These are phyloP conservation scores for Pyrenula aspistea DNA, from an alignment of 495 filamentous ascomycete species.

Conservation along the genomic window DNA sequence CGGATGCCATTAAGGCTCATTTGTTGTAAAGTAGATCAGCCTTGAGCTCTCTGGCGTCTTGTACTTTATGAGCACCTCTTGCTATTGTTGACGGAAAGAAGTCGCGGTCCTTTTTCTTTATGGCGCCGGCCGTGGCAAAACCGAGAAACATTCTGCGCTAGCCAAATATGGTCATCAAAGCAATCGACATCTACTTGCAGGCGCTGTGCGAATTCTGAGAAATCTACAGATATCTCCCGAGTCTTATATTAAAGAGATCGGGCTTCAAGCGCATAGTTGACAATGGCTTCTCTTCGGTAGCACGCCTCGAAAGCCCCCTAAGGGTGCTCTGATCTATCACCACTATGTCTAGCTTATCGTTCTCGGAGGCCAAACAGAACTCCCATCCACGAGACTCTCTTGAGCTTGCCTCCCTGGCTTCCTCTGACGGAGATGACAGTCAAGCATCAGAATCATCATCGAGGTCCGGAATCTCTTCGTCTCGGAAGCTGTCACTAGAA, in stretches of 20 bases:
- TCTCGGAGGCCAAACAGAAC: conserved; percentile 10
- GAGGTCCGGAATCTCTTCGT: conserved; percentile 75
- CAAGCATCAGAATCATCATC: conserved; percentile 62
- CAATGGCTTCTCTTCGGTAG: background rate
- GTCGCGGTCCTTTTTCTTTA: too few relatives aligned
- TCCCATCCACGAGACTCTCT: conserved; percentile 73
- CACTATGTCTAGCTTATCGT: conserved; percentile 23
- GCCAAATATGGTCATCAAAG: background rate
- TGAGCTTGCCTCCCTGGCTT: conserved; percentile 90
- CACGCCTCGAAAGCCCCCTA: background rate
- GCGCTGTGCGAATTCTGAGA: background rate
- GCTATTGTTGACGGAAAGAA: too few relatives aligned
- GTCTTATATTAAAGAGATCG: background rate
- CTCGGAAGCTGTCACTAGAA: conserved; percentile 79
- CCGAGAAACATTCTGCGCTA: too few relatives aligned
- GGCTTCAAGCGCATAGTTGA: background rate
- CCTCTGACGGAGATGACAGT: conserved; percentile 41
- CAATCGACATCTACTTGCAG: background rate
- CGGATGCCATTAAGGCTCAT: background rate
- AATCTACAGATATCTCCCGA: background rate
- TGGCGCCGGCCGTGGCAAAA: too few relatives aligned
- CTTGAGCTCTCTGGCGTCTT: too few relatives aligned
- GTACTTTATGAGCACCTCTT: too few relatives aligned
- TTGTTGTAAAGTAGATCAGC: too few relatives aligned
- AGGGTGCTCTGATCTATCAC: background rate